A percentile compares a stretch with the other conserved stretches of the same genome.
Evolutionary conservation across 2,329 filamentous ascomycete species (phyloP).

Genomic region (Trichoderma cornu-damae): DNA sequence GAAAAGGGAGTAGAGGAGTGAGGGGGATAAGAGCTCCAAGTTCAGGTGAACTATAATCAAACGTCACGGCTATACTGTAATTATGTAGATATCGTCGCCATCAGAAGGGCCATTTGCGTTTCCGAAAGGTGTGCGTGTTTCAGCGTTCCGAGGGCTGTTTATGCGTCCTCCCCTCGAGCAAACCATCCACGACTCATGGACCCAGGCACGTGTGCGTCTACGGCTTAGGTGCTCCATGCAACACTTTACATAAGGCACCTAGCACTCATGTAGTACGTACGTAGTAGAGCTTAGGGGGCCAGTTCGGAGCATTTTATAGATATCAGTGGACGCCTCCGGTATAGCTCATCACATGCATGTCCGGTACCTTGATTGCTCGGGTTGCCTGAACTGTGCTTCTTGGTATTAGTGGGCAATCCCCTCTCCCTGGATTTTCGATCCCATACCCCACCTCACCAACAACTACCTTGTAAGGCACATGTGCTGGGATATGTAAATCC

Average conservation of each 20-base stretch:
- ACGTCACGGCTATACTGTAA: not conserved
- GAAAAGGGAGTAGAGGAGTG: not conserved
- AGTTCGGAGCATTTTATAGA: not conserved
- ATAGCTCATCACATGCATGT: not conserved
- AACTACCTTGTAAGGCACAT: not conserved
- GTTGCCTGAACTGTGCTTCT: not conserved
- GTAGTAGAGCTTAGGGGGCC: not conserved
- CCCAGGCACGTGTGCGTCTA: not conserved
- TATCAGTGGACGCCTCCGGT: not conserved
- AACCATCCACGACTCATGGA: not conserved
- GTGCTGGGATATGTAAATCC: not conserved
- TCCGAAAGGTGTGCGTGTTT: not conserved
- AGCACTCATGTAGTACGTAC: too few species aligned
- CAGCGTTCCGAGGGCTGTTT: not conserved
- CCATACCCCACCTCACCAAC: not conserved
- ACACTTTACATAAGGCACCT: conserved; percentile 1
- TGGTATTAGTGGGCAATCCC: not conserved
- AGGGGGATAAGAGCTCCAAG: not conserved
- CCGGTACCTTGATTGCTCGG: not conserved
- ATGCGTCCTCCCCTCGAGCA: not conserved
- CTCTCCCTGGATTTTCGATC: not conserved
- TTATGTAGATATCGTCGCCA: not conserved
- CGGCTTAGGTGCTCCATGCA: not conserved
- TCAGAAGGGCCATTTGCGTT: not conserved
- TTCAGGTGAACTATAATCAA: not conserved